These are phyloP conservation scores for Fusarium sp. DNA, from an alignment of 2,329 filamentous ascomycete genomes.

Conservation along the genomic window DNA sequence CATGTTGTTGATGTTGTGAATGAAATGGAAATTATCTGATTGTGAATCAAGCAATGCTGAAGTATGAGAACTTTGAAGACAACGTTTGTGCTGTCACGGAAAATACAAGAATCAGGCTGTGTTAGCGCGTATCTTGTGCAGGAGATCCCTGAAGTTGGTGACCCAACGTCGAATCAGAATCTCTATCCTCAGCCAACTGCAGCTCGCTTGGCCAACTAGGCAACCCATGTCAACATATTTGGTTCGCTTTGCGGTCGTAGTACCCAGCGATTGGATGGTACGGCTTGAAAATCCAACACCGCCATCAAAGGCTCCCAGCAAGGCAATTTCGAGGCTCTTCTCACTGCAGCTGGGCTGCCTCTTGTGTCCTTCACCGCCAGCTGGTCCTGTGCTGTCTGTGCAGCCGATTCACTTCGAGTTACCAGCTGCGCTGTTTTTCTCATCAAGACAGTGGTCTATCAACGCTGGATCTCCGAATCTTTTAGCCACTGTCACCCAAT, in stretches of 20 bases:
- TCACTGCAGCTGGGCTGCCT: background rate
- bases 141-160: background rate
- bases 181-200: background rate
- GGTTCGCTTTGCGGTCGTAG: background rate
- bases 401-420: background rate
- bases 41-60: background rate
- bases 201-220: background rate
- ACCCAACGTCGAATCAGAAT: background rate
- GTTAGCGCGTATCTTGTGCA: background rate
- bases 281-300: background rate
- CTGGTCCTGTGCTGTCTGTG: no score
- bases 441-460: background rate
- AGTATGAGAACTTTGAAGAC: background rate
- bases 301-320: background rate
- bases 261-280: background rate
- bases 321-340: background rate
- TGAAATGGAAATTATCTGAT: accelerated
- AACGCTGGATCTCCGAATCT: background rate
- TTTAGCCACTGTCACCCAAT: background rate
- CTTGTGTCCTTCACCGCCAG: background rate
- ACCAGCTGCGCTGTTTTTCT: background rate
- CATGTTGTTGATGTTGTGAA: background rate
- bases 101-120: slow-evolving; percentile 2
- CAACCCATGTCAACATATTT: background rate
- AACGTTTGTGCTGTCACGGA: background rate